Base-by-base conservation (phyloP, 768 basidiomycete species). In the Mrakia gelida region DNA sequence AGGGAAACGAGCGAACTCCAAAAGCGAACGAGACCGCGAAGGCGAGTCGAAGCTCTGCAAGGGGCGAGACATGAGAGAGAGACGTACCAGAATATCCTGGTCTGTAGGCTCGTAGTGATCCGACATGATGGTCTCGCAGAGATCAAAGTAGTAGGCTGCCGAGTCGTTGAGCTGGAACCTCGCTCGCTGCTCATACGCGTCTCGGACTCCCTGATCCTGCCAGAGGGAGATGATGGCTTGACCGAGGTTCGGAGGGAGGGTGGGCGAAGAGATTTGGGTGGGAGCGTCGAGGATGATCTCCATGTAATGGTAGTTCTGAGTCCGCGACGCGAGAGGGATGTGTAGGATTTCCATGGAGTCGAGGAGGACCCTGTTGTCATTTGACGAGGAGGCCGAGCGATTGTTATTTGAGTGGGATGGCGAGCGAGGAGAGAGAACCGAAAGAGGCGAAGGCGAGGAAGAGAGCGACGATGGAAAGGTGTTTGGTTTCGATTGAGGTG, bases 281-380 rank as follows among this genome's bases (percentile, higher is more conserved):
- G 75, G 75, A 11, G 75, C 75, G 23, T 49, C 41, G 18, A 76
- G 67, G 70, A 76, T 76, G 32, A 67, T 26, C 18, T 62, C 32
- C 18, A 38, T 49, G n/a, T 41, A 32, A 8, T 23, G 21, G 54
- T 32, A 54, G 32, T 73, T 72, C 10, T 43, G 34, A 3, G 72
- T 54, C 26, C 52, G n/a, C 2, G 72, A 73, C 15, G 28, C 72
- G 18, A 95, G 88, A 80, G 90, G 87, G 76, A 97, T 88, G 0
- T 89, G 90, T 88, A 95, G 91, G 80, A 94, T 92, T 75, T 92
- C 91, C 91, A 95, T 92, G 0, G 94, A 90, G 61, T 94, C 92
- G 73, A 97, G 32, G 30, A 73, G 72, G 15, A 73, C 72, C 10
- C 72, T 73, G 72, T 38, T 38, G 38, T 38, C 38, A 38, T 38